These are phyloP conservation scores for Ostreobium quekettii DNA, from an alignment of 139 green algal species.

Conservation along the genomic window DNA sequence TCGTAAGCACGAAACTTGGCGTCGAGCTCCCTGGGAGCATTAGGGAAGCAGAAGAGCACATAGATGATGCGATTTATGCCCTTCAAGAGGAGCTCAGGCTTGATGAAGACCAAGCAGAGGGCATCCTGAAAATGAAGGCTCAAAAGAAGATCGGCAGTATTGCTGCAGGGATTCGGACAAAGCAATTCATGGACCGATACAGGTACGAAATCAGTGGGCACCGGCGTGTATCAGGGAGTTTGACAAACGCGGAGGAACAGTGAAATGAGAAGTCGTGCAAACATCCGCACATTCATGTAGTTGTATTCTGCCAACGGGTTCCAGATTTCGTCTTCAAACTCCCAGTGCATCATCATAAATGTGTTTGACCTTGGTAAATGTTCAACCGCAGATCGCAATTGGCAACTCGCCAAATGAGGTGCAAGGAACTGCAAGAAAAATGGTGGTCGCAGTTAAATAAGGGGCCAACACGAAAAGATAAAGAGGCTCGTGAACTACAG, in stretches of 20 bases:
- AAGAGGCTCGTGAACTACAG: slow-evolving; percentile 23
- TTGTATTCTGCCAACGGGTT: too few relatives aligned
- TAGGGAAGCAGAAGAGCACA: slow-evolving; percentile 17
- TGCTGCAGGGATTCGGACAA: slow-evolving; percentile 28
- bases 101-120: neutral
- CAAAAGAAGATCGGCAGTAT: slow-evolving; percentile 28
- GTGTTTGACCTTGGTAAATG: neutral
- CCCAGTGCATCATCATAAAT: neutral
- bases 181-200: slow-evolving; percentile 52
- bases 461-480: slow-evolving; percentile 1
- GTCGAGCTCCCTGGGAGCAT: neutral
- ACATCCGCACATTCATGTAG: neutral
- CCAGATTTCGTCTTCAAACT: too few relatives aligned
- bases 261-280: neutral
- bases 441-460: slow-evolving; percentile 27
- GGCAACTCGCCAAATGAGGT: slow-evolving; percentile 24
- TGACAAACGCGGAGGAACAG: slow-evolving; percentile 1
- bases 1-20: neutral
- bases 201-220: slow-evolving; percentile 21
- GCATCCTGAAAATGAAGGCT: slow-evolving; percentile 18
- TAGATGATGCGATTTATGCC: neutral
- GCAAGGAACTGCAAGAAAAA: slow-evolving; percentile 36
- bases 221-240: neutral
- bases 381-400: slow-evolving; percentile 26
- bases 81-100: neutral